Evolutionary conservation across 2,329 filamentous ascomycete genomes (phyloP), one percentile per base, ranked within the genome.

Genomic region (Colletotrichum euphorbiae): DNA sequence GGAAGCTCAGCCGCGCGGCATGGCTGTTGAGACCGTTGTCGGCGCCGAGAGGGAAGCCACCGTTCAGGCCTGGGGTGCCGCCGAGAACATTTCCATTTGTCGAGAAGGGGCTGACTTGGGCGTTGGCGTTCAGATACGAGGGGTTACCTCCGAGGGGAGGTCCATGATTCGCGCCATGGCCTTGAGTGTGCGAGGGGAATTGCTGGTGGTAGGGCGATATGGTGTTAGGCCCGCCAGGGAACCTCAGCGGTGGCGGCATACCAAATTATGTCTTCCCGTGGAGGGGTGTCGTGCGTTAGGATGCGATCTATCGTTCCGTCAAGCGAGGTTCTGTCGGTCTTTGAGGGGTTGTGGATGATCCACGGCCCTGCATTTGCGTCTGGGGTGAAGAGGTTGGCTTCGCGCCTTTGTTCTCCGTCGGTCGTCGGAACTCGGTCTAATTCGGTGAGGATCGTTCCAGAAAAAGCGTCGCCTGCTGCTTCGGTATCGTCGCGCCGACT

Each of bases 1-100:
- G 90, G 77, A 98, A 98, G 6, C 93, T 91, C 86, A 96, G 92
- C 75, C 95, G 90, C 68, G 93, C 93, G 71, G 93, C 93, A 78
- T 97, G 93, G 78, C 93, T 95, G 36, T 90, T 93, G 58, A 97
- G 87, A 1, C 93, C 93, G 19, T 92, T 91, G 66, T 87, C 85
- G 56, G 84, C 85, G 70, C 89, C 90, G 9, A 86, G 87, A 64
- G 80, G 85, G 72, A 84, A 87, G 71, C 81, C 87, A 63, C 80
- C 87, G 72, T 83, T 84, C 80, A 85, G 83, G 65, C 85, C 87
- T 70, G 84, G 87, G 56, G 85, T 86, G 67, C 89, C 81, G 57
- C 86, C 86, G 71, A 92, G 84, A 9, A 83, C 79, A 71, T 83
- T 85, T 67, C 81, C 83, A 73, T 86, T 87, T 12, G 86, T 83